Percentiles rank a stretch among this genome's conserved stretches.
phyloP scores from a whole-genome alignment of 2,329 filamentous ascomycete genomes.

The Colletotrichum euphorbiae region DNA sequence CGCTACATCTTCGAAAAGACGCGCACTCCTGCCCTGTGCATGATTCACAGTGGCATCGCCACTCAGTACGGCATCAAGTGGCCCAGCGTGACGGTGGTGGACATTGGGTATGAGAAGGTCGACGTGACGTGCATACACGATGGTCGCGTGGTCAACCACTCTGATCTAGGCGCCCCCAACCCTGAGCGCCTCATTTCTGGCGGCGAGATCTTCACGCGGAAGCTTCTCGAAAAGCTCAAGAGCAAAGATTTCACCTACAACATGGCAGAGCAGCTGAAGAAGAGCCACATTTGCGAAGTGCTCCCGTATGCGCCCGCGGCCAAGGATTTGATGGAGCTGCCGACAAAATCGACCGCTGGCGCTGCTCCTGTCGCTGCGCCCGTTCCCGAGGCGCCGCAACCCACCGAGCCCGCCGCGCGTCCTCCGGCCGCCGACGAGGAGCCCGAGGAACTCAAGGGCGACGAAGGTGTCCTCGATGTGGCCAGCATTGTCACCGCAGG shows the following conservation, averaged over 20 bases:
- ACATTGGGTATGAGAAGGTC: conserved; percentile 92
- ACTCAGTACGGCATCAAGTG: conserved; percentile 84
- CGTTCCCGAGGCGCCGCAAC: conserved; percentile 51
- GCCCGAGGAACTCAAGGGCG: conserved; percentile 54
- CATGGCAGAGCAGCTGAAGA: conserved; percentile 79
- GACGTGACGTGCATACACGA: conserved; percentile 93
- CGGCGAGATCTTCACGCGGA: conserved; percentile 86
- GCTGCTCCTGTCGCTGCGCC: conserved; percentile 37
- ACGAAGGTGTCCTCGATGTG: conserved; percentile 81
- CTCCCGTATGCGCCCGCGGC: conserved; percentile 65
- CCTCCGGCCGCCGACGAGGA: conserved; percentile 45
- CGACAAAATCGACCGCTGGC: conserved; percentile 48
- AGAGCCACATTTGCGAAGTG: conserved; percentile 74
- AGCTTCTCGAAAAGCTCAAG: conserved; percentile 75
- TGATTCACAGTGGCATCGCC: conserved; percentile 90
- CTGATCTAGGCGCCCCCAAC: conserved; percentile 69
- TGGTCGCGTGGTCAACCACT: conserved; percentile 77
- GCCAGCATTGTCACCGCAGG: conserved; percentile 87
- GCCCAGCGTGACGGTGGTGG: conserved; percentile 85
- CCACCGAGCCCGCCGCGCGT: conserved; percentile 48
- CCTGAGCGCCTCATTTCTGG: conserved; percentile 71
- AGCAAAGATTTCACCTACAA: conserved; percentile 69
- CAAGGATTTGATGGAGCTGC: conserved; percentile 61
- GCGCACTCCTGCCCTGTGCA: conserved; percentile 89
- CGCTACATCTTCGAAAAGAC: conserved; percentile 98